These are phyloP conservation scores for Chlamydomonas applanata DNA, from an alignment of 139 green algal genomes.

Conservation along the genomic window DNA sequence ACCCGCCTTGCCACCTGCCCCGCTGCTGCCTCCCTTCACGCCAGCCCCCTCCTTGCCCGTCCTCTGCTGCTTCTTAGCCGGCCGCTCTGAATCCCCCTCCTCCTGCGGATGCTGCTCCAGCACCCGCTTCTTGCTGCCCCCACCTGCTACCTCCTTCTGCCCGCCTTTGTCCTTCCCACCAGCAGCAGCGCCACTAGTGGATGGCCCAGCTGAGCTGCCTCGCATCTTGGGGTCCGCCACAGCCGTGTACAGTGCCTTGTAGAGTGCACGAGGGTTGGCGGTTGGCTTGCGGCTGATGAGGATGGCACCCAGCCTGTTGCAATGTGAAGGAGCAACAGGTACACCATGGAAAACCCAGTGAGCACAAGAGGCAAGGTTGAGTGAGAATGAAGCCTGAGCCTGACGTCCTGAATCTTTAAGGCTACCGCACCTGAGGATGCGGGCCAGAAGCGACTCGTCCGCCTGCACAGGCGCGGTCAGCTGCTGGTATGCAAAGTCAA, in stretches of 20 bases:
- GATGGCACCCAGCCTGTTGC: conserved; percentile 10
- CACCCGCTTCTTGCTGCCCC: too few species aligned
- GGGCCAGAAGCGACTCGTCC: conserved; percentile 30
- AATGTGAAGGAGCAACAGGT: neutral
- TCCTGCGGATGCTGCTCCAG: neutral
- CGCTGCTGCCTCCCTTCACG: too few species aligned
- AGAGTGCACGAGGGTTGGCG: conserved; percentile 6
- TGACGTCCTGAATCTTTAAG: neutral
- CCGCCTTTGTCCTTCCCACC: too few species aligned
- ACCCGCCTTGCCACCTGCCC: neutral
- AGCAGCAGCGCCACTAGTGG: too few species aligned
- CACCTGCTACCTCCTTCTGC: too few species aligned
- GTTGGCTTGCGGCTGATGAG: conserved; percentile 6
- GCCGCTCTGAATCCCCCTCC: neutral
- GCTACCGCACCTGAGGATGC: conserved; percentile 24
- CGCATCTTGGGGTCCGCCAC: too few species aligned
- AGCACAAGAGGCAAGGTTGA: neutral
- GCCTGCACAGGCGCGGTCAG: conserved; percentile 26
- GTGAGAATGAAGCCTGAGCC: neutral
- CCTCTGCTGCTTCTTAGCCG: neutral
- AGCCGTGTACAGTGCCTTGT: neutral
- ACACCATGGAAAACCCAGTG: neutral
- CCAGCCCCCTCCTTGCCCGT: neutral
- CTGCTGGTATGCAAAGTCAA: conserved; percentile 57
- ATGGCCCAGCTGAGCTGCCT: too few species aligned